Evolutionary conservation across 352 stramenopile species (phyloP), one percentile per base, ranked within the genome.

Genomic region (Phytophthora litchii): DNA sequence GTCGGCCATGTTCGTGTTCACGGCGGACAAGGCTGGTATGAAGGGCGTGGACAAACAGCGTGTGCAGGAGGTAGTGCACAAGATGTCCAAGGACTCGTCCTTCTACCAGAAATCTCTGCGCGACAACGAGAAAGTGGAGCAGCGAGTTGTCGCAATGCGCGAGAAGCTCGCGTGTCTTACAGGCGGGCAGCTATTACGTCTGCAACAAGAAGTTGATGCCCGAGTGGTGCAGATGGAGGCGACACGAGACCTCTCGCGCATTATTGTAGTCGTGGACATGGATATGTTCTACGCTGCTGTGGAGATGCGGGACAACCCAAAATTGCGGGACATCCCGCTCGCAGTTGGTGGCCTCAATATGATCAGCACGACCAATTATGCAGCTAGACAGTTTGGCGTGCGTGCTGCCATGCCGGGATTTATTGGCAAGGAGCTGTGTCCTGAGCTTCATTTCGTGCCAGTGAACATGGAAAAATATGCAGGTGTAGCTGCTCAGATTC

Each of bases 261-360:
- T 88, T 0, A 90, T 88, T 63, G 88, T 96, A 11, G 95, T 99
- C 0, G 74, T 90, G 1, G 96, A 99, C 70, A 98, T 99, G 94
- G 96, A 99, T 67, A 97, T 97, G 83, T 99, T 99, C 63, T 99
- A 97, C 72, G 97, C 97, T 13, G 91, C 91, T 9, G 97, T 98
- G 36, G 94, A 98, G 61, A 96, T 99, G 72, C 78, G 96, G n/a
- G 83, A 97, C 68, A 79, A 93, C 55, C 94, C 94, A 2, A 64
- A 83, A 20, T 73, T 99, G 13, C 67, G 78, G 4, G 71, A 97
- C 41, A 78, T 96, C 29, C 96, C 96, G 5, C 86, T 97, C 5
- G 95, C 91, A 6, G 95, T 99, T 6, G 96, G 96, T 8, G 88
- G 88, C 2, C 78, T 90, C 25, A 79, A 72, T 40, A 98, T 99